Conservation (phyloP, 2,329 filamentous ascomycete species). For the Zymoseptoria tritici region DNA sequence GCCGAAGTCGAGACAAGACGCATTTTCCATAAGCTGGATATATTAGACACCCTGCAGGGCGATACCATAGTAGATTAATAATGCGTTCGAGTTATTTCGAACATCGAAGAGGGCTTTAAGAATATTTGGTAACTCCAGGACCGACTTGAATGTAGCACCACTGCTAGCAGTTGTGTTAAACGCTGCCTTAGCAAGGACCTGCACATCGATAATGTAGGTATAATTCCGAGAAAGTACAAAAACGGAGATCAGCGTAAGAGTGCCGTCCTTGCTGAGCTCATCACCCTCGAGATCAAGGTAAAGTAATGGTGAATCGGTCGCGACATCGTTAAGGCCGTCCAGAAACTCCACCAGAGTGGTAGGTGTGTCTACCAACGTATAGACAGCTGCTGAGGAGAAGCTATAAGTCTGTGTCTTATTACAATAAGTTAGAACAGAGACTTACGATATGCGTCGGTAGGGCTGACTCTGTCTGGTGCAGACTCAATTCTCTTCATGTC, state of each 20-base stretch:
- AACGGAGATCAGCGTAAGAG: conserved; percentile 40
- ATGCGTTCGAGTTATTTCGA: conserved; percentile 50
- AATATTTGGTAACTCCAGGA: conserved; percentile 40
- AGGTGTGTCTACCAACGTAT: not conserved
- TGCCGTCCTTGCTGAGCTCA: conserved; percentile 37
- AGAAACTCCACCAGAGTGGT: not conserved
- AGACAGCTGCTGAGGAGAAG: too few species aligned
- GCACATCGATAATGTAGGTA: conserved; percentile 42
- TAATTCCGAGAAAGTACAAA: conserved; percentile 26
- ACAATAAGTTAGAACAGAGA: too few species aligned
- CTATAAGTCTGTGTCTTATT: too few species aligned
- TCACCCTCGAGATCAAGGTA: conserved; percentile 46
- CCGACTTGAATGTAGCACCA: conserved; percentile 26
- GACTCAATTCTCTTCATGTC: too few species aligned
- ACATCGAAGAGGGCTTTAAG: conserved; percentile 53
- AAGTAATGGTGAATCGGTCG: conserved; percentile 18
- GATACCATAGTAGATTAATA: conserved; percentile 43
- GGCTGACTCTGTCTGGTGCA: too few species aligned
- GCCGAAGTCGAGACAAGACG: conserved; percentile 22
- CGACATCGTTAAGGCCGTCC: not conserved
- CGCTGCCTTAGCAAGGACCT: conserved; percentile 30
- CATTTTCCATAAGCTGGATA: conserved; percentile 51
- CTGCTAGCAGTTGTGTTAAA: conserved; percentile 33
- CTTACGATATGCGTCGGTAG: too few species aligned
- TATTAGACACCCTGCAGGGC: conserved; percentile 42